Conservation (phyloP, 2,329 filamentous ascomycete species). For the Aspergillus quadrilineatus region DNA sequence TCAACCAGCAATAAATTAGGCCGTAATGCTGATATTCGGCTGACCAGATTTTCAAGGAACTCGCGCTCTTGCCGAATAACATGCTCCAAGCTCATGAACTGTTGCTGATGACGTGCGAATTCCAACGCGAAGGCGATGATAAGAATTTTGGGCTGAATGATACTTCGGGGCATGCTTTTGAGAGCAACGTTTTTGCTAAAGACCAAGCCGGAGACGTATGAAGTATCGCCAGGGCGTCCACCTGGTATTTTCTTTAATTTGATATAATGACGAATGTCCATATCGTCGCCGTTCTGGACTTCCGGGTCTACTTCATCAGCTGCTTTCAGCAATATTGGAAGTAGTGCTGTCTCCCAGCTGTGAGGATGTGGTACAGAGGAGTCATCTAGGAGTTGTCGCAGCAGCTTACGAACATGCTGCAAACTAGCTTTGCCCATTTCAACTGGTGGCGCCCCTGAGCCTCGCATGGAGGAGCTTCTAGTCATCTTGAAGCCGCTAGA, state of each 20-base stretch:
- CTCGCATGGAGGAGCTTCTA: conserved; percentile 81
- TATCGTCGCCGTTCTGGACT: conserved; percentile 85
- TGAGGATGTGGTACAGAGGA: conserved; percentile 67
- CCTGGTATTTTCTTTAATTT: conserved; percentile 96
- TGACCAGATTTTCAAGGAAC: conserved; percentile 86
- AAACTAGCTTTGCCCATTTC: conserved; percentile 86
- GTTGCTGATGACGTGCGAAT: conserved; percentile 86
- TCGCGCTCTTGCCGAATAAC: conserved; percentile 96
- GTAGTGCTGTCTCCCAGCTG: conserved; percentile 84
- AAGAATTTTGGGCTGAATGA: conserved; percentile 79
- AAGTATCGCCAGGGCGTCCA: conserved; percentile 83
- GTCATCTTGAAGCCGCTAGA: conserved; percentile 55
- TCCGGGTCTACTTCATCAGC: conserved; percentile 95
- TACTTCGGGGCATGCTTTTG: conserved; percentile 91
- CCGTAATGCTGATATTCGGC: conserved; percentile 79
- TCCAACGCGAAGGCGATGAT: conserved; percentile 95
- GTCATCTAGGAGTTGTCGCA: conserved; percentile 80
- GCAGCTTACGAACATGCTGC: conserved; percentile 79
- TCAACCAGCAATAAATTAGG: conserved; percentile 89
- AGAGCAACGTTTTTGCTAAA: conserved; percentile 96
- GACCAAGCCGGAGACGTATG: conserved; percentile 94
- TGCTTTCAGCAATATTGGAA: conserved; percentile 85
- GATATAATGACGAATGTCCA: conserved; percentile 96
- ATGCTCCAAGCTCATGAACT: conserved; percentile 97
- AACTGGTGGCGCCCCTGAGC: conserved; percentile 69